Conservation (phyloP, 2,329 filamentous ascomycete species). For the Dactylellina sp. region DNA sequence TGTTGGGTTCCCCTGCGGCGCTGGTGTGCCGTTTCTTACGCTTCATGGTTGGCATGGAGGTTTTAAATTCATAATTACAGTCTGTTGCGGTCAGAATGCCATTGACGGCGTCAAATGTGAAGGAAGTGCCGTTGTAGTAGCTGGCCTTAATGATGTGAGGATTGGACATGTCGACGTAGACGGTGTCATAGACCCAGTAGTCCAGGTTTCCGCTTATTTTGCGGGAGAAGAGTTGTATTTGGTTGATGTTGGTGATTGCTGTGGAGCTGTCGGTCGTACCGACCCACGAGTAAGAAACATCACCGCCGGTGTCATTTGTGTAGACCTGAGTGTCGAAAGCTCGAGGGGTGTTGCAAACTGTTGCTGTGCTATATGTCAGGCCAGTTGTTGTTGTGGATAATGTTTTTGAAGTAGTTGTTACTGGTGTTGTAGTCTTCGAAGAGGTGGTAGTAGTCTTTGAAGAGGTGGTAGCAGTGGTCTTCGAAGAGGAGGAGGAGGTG, state of each 20-base stretch:
- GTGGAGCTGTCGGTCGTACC: slow-evolving; percentile 8
- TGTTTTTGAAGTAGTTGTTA: not conserved
- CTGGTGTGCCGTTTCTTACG: not conserved
- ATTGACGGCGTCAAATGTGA: slow-evolving; percentile 20
- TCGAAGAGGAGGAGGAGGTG: not conserved
- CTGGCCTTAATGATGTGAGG: slow-evolving; percentile 14
- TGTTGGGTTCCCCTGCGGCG: not conserved
- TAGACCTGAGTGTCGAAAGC: slow-evolving; percentile 19
- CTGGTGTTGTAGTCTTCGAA: slow-evolving; percentile 1
- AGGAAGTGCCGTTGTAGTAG: slow-evolving; percentile 15
- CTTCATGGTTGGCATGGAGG: not conserved
- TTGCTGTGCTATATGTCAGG: slow-evolving; percentile 2
- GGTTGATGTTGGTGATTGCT: slow-evolving; percentile 9
- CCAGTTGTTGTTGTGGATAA: not conserved
- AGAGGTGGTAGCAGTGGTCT: not conserved
- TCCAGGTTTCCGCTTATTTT: not conserved
- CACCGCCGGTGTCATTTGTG: slow-evolving; percentile 1
- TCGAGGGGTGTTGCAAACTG: not conserved
- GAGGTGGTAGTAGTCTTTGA: not conserved
- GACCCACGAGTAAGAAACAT: slow-evolving; percentile 12
- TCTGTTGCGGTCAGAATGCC: slow-evolving; percentile 10
- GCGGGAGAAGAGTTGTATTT: slow-evolving; percentile 13
- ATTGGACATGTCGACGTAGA: slow-evolving; percentile 16
- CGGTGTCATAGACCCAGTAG: not conserved
- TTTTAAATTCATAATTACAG: slow-evolving; percentile 8